Evolutionary conservation across 805 yeast species (phyloP).

Genomic region (Saccharomycodes ludwigii): DNA sequence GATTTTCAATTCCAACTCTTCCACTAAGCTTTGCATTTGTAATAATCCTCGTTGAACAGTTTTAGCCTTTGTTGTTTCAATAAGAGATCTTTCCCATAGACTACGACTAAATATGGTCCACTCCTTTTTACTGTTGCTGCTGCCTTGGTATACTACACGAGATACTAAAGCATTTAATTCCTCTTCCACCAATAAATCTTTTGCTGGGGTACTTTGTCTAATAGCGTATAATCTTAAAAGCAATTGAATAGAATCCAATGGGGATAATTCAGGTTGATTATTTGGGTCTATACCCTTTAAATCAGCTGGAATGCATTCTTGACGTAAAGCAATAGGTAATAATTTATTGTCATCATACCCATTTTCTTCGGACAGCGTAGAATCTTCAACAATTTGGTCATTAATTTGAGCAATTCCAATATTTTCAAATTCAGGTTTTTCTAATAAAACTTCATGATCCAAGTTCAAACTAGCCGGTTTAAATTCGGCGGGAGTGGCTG

Average conservation of each 20-base stretch:
- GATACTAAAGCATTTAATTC: slow-evolving; percentile 68
- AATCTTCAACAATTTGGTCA: slow-evolving; percentile 27
- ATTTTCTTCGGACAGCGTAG: slow-evolving; percentile 27
- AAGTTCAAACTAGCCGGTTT: slow-evolving; percentile 47
- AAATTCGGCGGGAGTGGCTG: slow-evolving; percentile 10
- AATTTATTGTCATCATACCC: slow-evolving; percentile 31
- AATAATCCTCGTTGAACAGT: slow-evolving; percentile 90
- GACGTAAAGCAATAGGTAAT: slow-evolving; percentile 50
- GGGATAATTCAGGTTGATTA: slow-evolving; percentile 59
- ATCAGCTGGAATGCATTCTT: slow-evolving; percentile 47
- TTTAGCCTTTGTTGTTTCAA: slow-evolving; percentile 69
- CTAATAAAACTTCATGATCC: slow-evolving; percentile 68
- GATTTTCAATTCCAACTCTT: slow-evolving; percentile 67
- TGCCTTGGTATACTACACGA: slow-evolving; percentile 47
- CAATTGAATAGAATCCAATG: slow-evolving; percentile 63
- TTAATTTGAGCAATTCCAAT: slow-evolving; percentile 37
- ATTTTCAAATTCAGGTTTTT: slow-evolving; percentile 58
- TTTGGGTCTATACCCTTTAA: slow-evolving; percentile 61
- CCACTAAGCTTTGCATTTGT: slow-evolving; percentile 86
- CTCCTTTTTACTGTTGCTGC: slow-evolving; percentile 30
- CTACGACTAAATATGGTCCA: slow-evolving; percentile 76
- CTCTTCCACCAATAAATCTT: slow-evolving; percentile 62
- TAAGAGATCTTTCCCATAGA: slow-evolving; percentile 77
- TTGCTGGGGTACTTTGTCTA: slow-evolving; percentile 59
- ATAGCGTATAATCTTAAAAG: slow-evolving; percentile 53